A percentile compares a stretch with the other conserved stretches of the same genome.
Evolutionary conservation across 2,329 filamentous ascomycete genomes (phyloP).

Genomic region (Fusarium bulbicola): DNA sequence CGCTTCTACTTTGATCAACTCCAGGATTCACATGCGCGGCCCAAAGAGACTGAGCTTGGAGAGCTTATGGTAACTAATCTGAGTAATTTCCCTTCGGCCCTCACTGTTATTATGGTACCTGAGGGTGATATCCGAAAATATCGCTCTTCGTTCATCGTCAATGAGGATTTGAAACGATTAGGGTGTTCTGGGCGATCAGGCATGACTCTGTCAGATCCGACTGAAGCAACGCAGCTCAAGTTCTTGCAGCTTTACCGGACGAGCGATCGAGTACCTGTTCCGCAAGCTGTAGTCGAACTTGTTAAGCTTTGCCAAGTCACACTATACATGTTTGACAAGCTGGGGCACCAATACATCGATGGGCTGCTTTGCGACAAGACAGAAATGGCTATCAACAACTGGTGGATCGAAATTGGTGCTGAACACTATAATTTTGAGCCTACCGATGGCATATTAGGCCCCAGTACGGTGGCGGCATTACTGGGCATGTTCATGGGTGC

Average conservation of each 20-base stretch:
- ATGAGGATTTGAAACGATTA: slow-evolving; percentile 90
- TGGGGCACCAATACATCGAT: slow-evolving; percentile 90
- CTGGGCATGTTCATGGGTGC: slow-evolving; percentile 90
- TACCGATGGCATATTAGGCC: slow-evolving; percentile 89
- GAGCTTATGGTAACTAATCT: slow-evolving; percentile 94
- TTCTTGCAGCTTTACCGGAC: slow-evolving; percentile 91
- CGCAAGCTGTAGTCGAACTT: slow-evolving; percentile 83
- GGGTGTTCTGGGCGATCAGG: slow-evolving; percentile 92
- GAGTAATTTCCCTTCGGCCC: slow-evolving; percentile 87
- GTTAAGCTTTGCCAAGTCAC: slow-evolving; percentile 93
- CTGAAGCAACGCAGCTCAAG: slow-evolving; percentile 84
- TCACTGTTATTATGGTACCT: slow-evolving; percentile 91
- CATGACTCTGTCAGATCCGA: slow-evolving; percentile 80
- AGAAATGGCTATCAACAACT: slow-evolving; percentile 87
- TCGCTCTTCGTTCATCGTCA: slow-evolving; percentile 87
- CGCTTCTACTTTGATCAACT: slow-evolving; percentile 87
- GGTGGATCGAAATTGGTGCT: slow-evolving; percentile 94
- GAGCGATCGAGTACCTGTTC: slow-evolving; percentile 81
- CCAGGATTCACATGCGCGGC: slow-evolving; percentile 83
- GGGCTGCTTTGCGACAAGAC: slow-evolving; percentile 93
- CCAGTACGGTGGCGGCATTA: slow-evolving; percentile 88
- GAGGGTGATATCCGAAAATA: slow-evolving; percentile 85
- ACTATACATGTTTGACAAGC: slow-evolving; percentile 84
- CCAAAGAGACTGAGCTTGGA: slow-evolving; percentile 82
- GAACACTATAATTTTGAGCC: slow-evolving; percentile 95